Evolutionary conservation across 495 filamentous ascomycete genomes (phyloP).

Genomic region (Penicillium macrosclerotiorum): DNA sequence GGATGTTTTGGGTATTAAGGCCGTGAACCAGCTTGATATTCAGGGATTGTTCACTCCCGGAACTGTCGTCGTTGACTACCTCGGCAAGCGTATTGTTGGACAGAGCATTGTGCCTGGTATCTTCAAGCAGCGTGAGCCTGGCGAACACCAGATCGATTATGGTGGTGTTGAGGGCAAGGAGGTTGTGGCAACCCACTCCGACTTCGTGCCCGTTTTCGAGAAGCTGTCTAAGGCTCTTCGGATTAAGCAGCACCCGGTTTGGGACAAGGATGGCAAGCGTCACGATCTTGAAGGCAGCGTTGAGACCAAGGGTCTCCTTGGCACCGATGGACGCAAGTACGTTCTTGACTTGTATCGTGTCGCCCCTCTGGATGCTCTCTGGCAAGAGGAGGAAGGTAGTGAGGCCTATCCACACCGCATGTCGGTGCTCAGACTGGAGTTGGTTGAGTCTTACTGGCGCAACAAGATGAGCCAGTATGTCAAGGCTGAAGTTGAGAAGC

Average conservation of each 20-base stretch:
- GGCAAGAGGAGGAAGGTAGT: slow-evolving; percentile 75
- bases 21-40: slow-evolving; percentile 96
- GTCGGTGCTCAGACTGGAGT: slow-evolving; percentile 85
- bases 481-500: slow-evolving; percentile 65
- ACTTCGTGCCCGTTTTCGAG: slow-evolving; percentile 80
- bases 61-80: slow-evolving; percentile 94
- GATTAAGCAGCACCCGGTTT: slow-evolving; percentile 93
- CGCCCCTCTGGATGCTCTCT: slow-evolving; percentile 85
- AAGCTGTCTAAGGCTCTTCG: slow-evolving; percentile 83
- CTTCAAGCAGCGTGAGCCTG: slow-evolving; percentile 96
- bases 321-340: slow-evolving; percentile 97
- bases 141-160: slow-evolving; percentile 98
- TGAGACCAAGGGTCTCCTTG: slow-evolving; percentile 95
- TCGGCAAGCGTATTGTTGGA: slow-evolving; percentile 94
- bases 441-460: slow-evolving; percentile 81
- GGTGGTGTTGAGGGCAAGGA: slow-evolving; percentile 98
- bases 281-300: slow-evolving; percentile 94
- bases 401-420: slow-evolving; percentile 88
- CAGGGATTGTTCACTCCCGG: slow-evolving; percentile 90
- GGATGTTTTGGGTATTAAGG: slow-evolving; percentile 88
- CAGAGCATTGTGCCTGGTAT: slow-evolving; percentile 99
- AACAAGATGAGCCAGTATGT: slow-evolving; percentile 85
- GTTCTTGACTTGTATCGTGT: slow-evolving; percentile 95
- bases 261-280: slow-evolving; percentile 91
- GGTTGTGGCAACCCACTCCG: slow-evolving; percentile 82